Base-by-base conservation (phyloP, 176 grass and related monocot genomes). In the Echinochloa phyllopogon region DNA sequence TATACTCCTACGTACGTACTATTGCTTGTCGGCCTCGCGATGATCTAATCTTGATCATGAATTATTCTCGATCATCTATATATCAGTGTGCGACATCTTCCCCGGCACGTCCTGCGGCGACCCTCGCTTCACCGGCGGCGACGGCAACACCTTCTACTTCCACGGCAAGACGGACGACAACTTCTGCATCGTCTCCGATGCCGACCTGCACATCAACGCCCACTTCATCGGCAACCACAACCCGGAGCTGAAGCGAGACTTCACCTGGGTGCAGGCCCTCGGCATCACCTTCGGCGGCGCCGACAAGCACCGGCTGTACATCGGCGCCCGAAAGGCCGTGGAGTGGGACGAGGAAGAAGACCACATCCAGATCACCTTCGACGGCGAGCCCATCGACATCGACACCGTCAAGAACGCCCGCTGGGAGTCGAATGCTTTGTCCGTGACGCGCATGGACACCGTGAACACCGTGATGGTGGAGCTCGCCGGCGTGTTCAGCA, bases 71-170 rank as follows among this genome's bases (percentile, higher is more conserved):
- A n/a, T n/a, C n/a, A n/a, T n/a, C n/a, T n/a, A n/a, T n/a, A n/a
- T n/a, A n/a, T n/a, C 53, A 94, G 92, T 81, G 57, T 95, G 93
- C 1, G 93, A 95, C 5, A 1, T 92, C 20, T 76, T 83, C 70
- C 87, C 89, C 0, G 87, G 87, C 66, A 77, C 37, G 0, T 64
- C 91, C 2, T 94, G 93, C 41, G 90, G 90, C 0, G 93, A 94
- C 53, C 93, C 93, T 0, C 90, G 87, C 67, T 95, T 95, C 87
- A 95, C 85, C 18, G 90, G 93, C 45, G 93, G 82, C 8, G 90
- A 95, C 43, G 93, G 90, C 38, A 95, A 95, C 74, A 88, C 71
- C 78, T 95, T 92, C 90, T 95, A 95, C 90, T 95, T 95, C 93
- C 93, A 95, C 15, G 93, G 93, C 21, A 86, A 85, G 36, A 92